Evolutionary conservation across 106 monocot genomes (phyloP), one percentile per base, ranked within the genome.

Genomic region (Amphibolis antarctica): DNA sequence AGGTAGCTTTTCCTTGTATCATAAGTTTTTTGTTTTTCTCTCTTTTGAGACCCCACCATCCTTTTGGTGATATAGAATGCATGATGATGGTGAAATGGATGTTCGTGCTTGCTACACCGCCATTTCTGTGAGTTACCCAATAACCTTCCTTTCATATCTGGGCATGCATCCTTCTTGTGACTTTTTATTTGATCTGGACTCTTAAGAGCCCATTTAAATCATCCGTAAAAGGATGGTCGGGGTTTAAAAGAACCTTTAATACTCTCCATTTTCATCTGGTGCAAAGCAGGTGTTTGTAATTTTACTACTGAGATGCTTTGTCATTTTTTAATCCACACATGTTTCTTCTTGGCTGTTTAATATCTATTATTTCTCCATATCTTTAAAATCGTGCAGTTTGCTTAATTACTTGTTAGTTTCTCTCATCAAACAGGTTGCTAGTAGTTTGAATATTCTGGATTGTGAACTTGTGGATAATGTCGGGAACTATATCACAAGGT

Each of bases 91-190:
- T 28, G 98, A 98, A 88, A 84, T 91, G 44, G 98, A 98, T 82
- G 91, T 85, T 25, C 82, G 98, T 56, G 90, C 98, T 61, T 82
- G 80, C 64, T 98, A 98, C 63, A 91, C 84, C 69, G 91, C 91
- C 30, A 76, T 98, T 58, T 98, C 98, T 26, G 98, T 98, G 66
- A 82, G 90, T 80, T 62, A 42, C 48, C 62, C 62, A 4, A 17
- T 24, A 24, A 42, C 12, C 10, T 28, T 31, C 10, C 43, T 13
- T 50, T 27, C 3, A 11, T 42, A 20, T 55, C 17, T 48, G 19
- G 21, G 10, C 52, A 14, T 6, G 24, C 23, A 17, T 43, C 12
- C 53, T 63, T 28, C 12, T 25, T 63, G 0, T 60, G n/a, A 10
- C n/a, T 48, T 69, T 51, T 46, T 69, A 26, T 25, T 53, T 0